Evolutionary conservation across 805 yeast genomes (phyloP).

Genomic region (Ogataea trehaloabstinens): DNA sequence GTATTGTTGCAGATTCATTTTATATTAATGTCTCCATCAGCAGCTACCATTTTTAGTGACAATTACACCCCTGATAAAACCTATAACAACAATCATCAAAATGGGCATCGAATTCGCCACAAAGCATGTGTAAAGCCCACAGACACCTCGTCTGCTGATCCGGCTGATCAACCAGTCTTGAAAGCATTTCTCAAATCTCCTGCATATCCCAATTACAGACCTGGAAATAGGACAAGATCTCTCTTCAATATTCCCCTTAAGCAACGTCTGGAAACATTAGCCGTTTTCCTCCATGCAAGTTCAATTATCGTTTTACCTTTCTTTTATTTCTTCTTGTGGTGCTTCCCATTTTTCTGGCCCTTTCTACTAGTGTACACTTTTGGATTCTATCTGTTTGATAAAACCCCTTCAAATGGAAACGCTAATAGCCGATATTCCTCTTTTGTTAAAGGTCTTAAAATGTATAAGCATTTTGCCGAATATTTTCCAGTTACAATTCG

Average conservation of each 20-base stretch:
- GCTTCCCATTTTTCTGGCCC: slow-evolving; percentile 57
- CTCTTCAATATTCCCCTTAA: slow-evolving; percentile 55
- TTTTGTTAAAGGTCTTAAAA: slow-evolving; percentile 50
- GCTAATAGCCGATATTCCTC: slow-evolving; percentile 55
- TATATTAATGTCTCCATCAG: too few relatives aligned
- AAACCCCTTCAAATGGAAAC: slow-evolving; percentile 73
- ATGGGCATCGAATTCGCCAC: too few relatives aligned
- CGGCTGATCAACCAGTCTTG: too few relatives aligned
- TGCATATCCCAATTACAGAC: slow-evolving; percentile 19
- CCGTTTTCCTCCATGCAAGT: slow-evolving; percentile 71
- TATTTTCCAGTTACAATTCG: slow-evolving; percentile 80
- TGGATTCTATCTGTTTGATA: slow-evolving; percentile 55
- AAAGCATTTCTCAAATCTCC: too few relatives aligned
- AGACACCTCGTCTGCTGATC: too few relatives aligned
- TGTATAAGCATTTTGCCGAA: slow-evolving; percentile 71
- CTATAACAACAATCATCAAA: too few relatives aligned
- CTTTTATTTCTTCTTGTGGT: slow-evolving; percentile 54
- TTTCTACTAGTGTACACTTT: slow-evolving; percentile 59
- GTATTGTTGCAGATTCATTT: too few relatives aligned
- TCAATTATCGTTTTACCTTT: slow-evolving; percentile 60
- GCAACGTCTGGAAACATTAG: slow-evolving; percentile 63
- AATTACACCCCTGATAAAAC: too few relatives aligned
- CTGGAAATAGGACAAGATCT: slow-evolving; percentile 42
- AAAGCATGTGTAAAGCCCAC: too few relatives aligned
- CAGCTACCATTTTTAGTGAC: too few relatives aligned